A percentile compares a stretch with the other conserved stretches of the same genome.
phyloP scores from a whole-genome alignment of 148 eudicot species.

The Drosera capensis region DNA sequence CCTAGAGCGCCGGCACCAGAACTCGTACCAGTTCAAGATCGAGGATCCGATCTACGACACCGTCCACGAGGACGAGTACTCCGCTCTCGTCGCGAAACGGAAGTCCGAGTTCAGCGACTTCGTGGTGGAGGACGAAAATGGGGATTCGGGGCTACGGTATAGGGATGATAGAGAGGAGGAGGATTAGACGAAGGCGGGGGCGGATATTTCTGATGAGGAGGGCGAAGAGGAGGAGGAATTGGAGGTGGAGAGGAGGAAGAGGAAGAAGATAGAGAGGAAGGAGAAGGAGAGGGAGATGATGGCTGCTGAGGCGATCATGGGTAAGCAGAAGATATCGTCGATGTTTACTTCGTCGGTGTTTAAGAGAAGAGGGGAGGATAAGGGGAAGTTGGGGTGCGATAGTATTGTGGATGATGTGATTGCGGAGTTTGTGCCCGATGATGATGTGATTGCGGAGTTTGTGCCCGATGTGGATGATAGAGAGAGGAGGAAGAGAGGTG shows the following conservation, averaged over 20 bases:
- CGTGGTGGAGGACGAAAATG: slow-evolving; percentile 49
- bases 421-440: slow-evolving; percentile 83
- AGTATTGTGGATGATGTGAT: slow-evolving; percentile 85
- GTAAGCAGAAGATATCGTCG: slow-evolving; percentile 54
- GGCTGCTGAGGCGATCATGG: slow-evolving; percentile 64
- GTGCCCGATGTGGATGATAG: too few species aligned
- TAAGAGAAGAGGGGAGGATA: slow-evolving; percentile 42
- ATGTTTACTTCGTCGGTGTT: slow-evolving; percentile 69
- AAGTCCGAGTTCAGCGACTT: slow-evolving; percentile 45
- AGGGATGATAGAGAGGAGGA: slow-evolving; percentile 85
- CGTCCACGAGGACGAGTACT: slow-evolving; percentile 79
- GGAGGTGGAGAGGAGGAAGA: slow-evolving; percentile 26
- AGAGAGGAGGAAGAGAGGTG: slow-evolving; percentile 45
- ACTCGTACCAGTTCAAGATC: slow-evolving; percentile 32
- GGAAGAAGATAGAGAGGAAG: slow-evolving; percentile 29
- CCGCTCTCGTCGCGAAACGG: slow-evolving; percentile 61
- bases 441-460: too few species aligned
- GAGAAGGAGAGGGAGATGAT: slow-evolving; percentile 17
- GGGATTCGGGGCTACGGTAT: slow-evolving; percentile 29
- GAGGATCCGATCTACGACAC: slow-evolving; percentile 83
- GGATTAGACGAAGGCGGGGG: slow-evolving; percentile 58
- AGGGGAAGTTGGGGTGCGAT: slow-evolving; percentile 26
- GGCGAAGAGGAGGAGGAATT: slow-evolving; percentile 42
- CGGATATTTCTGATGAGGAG: slow-evolving; percentile 12
- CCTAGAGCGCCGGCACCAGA: slow-evolving; percentile 30